Evolutionary conservation across 2,329 filamentous ascomycete genomes (phyloP), one percentile per base, ranked within the genome.

Genomic region (Clonostachys sp.): DNA sequence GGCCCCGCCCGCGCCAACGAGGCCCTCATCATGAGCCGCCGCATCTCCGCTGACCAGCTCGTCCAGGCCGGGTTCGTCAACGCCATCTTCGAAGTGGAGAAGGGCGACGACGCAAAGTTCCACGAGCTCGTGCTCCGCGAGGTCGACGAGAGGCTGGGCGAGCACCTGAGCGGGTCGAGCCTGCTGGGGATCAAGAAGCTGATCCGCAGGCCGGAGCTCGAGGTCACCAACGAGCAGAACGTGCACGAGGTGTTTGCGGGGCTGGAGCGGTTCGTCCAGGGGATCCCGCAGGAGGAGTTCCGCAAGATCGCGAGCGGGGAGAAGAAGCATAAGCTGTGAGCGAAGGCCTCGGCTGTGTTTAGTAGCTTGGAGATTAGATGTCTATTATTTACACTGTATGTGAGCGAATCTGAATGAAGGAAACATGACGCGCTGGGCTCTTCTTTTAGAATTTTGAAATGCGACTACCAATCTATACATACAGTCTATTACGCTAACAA

Each of bases 271-370:
- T 96, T 97, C 61, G 64, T 89, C 55, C 80, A 71, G 51, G 91
- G 91, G 0, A 75, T 91, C 41, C 94, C 94, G 17, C 91, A 96
- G 74, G 79, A 86, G 64, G 89, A 97, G 74, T 97, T 97, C 63
- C 72, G 77, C 59, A 91, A 88, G 75, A 72, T 97, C 62, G 90
- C 90, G 2, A 83, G 76, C 52, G 91, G 92, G 12, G 82, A 94
- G 77, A 97, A 96, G 81, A 89, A 85, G 63, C 94, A 99, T 71
- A 97, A 97, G 74, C 71, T 97, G 64, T 96, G 74, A 53, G 35
- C 7, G 10, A 8, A 34, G 33, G 20, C 13, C 13, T 48, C 42
- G 42, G 34, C 14, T 34, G 39, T 45, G 41, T 42, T 17, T 35
- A 41, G 2, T 24, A 24, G 24, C 24, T 24, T 9, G 24, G 24